Evolutionary conservation across 495 filamentous ascomycete species (phyloP).

Genomic region (Aeminium ludgeri): DNA sequence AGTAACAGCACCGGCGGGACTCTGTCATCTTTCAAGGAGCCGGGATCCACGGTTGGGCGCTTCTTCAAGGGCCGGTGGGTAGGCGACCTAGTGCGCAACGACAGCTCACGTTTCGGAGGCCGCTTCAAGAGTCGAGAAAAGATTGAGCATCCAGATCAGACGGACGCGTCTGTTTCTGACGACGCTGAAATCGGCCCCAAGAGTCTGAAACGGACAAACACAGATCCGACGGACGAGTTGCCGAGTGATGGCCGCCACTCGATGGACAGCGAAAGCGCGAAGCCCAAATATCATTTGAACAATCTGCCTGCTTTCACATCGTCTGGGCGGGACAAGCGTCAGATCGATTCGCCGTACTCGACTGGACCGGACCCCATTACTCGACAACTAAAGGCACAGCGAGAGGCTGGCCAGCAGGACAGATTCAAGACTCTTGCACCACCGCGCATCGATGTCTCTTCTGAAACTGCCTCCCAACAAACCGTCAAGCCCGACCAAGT

Average conservation of each 20-base stretch:
- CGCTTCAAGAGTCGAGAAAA: slow-evolving; percentile 20
- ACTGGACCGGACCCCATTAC: slow-evolving; percentile 28
- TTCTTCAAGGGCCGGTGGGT: slow-evolving; percentile 24
- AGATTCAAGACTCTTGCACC: slow-evolving; percentile 38
- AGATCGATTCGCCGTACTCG: too few relatives aligned
- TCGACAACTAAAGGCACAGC: slow-evolving; percentile 24
- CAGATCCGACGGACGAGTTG: not conserved
- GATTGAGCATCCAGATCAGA: slow-evolving; percentile 8
- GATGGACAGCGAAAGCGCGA: slow-evolving; percentile 6
- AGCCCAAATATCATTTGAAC: slow-evolving; percentile 25
- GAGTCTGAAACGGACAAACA: slow-evolving; percentile 1
- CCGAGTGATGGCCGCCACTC: slow-evolving; percentile 1
- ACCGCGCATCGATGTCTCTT: slow-evolving; percentile 43
- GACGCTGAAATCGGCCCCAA: slow-evolving; percentile 1
- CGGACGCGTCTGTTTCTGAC: slow-evolving; percentile 14
- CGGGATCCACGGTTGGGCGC: slow-evolving; percentile 18
- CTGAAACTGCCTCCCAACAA: slow-evolving; percentile 18
- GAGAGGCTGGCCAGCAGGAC: slow-evolving; percentile 16
- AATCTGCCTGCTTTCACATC: slow-evolving; percentile 38
- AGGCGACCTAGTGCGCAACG: slow-evolving; percentile 19
- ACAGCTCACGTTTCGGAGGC: slow-evolving; percentile 19
- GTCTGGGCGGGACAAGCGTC: slow-evolving; percentile 26
- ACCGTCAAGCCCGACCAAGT: not conserved
- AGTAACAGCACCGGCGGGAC: not conserved
- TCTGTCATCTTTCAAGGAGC: slow-evolving; percentile 5